Evolutionary conservation across 75 land plant species (phyloP).

Genomic region (Picea glauca): DNA sequence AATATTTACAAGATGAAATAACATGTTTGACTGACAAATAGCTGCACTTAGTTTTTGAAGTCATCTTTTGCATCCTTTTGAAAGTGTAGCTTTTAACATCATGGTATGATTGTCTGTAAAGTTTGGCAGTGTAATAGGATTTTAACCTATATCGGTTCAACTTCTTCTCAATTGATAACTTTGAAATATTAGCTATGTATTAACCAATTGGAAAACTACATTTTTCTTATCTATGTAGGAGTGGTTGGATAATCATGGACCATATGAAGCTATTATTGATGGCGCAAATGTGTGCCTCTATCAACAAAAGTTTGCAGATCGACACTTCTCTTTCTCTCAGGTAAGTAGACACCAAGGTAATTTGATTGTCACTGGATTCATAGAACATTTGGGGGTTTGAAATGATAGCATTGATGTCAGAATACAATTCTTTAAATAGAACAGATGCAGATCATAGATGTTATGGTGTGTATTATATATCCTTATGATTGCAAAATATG

Average conservation of each 20-base stretch:
- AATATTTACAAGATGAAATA: neutral
- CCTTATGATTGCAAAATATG: slow-evolving; percentile 7
- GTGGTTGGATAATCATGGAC: slow-evolving; percentile 76
- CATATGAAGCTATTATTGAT: slow-evolving; percentile 86
- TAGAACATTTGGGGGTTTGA: slow-evolving; percentile 1
- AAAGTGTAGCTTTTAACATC: no score
- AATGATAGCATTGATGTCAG: neutral
- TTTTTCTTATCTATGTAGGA: slow-evolving; percentile 33
- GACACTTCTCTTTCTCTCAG: slow-evolving; percentile 57
- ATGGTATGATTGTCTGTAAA: no score
- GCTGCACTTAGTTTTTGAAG: neutral
- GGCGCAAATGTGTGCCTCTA: slow-evolving; percentile 79
- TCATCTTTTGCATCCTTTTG: no score
- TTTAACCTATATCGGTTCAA: no score
- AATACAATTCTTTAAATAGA: neutral
- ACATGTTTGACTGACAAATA: neutral
- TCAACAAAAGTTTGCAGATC: slow-evolving; percentile 17
- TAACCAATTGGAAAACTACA: neutral
- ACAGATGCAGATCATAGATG: neutral
- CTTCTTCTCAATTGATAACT: neutral
- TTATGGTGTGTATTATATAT: neutral
- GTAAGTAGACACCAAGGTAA: slow-evolving; percentile 19
- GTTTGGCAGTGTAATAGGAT: no score
- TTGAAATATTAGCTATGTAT: neutral
- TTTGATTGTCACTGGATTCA: neutral